Conservation (phyloP, 1,284 basidiomycete species). For the Neolentinus lepideus region DNA sequence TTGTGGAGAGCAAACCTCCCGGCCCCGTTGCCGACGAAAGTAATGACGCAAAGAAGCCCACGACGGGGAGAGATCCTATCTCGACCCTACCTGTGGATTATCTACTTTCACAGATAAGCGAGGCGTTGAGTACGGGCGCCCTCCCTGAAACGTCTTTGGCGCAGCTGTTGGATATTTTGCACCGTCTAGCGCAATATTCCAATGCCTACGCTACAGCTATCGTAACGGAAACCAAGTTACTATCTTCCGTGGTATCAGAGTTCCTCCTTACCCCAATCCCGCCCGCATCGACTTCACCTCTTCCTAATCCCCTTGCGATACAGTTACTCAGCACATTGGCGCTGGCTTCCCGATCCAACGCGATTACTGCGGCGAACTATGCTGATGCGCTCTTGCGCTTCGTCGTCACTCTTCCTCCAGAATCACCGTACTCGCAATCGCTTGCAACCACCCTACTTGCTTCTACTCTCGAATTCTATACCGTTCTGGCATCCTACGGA, state of each 20-base stretch:
- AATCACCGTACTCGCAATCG: conserved; percentile 36
- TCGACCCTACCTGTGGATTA: conserved; percentile 45
- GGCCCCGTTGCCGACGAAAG: conserved; percentile 10
- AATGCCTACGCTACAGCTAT: conserved; percentile 49
- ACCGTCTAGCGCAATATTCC: conserved; percentile 52
- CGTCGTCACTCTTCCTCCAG: conserved; percentile 51
- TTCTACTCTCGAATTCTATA: conserved; percentile 62
- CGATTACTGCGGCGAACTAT: conserved; percentile 46
- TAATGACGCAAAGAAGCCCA: neutral
- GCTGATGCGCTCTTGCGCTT: conserved; percentile 74
- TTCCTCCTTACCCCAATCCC: conserved; percentile 51
- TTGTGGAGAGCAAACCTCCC: conserved; percentile 23
- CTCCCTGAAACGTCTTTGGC: conserved; percentile 41
- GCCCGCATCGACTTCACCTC: conserved; percentile 20
- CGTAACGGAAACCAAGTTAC: conserved; percentile 41
- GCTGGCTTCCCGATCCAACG: conserved; percentile 59
- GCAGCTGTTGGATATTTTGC: conserved; percentile 59
- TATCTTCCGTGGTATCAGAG: conserved; percentile 43
- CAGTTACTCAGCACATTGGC: conserved; percentile 56
- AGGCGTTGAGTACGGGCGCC: conserved; percentile 29
- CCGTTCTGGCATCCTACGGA: conserved; percentile 70
- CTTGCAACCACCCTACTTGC: conserved; percentile 45
- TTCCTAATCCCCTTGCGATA: conserved; percentile 49
- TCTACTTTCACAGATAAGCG: conserved; percentile 44
- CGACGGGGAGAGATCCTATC: conserved; percentile 14